phyloP scores from a whole-genome alignment of 225 moss, liverwort and hornwort species.

The Pseudoscleropodium purum region DNA sequence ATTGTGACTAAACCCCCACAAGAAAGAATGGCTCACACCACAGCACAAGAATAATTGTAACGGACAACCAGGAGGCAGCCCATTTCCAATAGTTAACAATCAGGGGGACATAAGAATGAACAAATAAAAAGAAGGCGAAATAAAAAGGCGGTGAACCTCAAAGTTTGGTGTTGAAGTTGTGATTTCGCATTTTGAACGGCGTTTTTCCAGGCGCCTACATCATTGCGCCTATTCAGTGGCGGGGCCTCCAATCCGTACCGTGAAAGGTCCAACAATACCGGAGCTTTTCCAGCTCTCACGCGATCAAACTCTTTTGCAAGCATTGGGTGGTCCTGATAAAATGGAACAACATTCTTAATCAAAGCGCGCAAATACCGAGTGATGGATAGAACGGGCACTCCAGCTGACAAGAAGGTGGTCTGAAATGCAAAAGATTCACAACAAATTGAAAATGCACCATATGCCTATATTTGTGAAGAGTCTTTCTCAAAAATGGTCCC shows the following conservation, averaged over 20 bases:
- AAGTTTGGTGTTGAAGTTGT: conserved; percentile 83
- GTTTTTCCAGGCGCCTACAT: conserved; percentile 81
- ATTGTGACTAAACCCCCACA: not conserved
- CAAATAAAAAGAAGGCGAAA: not conserved
- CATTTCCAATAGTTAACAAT: not conserved
- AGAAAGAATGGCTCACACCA: not conserved
- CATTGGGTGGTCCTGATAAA: conserved; percentile 73
- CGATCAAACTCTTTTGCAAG: conserved; percentile 84
- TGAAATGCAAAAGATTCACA: not conserved
- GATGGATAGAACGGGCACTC: not conserved
- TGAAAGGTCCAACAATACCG: conserved; percentile 65
- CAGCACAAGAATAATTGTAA: not conserved
- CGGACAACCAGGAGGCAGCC: not conserved
- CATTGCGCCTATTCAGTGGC: conserved; percentile 57
- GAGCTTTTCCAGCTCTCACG: conserved; percentile 83
- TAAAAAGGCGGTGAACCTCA: conserved; percentile 34
- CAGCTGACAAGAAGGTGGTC: not conserved
- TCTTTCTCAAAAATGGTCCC: not conserved
- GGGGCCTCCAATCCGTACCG: conserved; percentile 86
- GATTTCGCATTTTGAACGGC: conserved; percentile 77
- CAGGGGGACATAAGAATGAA: not conserved
- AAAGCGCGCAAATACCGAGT: not conserved
- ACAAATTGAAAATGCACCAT: not conserved
- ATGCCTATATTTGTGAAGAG: no score
- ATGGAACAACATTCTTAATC: not conserved